Percentiles rank a stretch among this genome's conserved stretches.
Conservation (phyloP, 139 green algal species). For the Parachlorella kessleri region DNA sequence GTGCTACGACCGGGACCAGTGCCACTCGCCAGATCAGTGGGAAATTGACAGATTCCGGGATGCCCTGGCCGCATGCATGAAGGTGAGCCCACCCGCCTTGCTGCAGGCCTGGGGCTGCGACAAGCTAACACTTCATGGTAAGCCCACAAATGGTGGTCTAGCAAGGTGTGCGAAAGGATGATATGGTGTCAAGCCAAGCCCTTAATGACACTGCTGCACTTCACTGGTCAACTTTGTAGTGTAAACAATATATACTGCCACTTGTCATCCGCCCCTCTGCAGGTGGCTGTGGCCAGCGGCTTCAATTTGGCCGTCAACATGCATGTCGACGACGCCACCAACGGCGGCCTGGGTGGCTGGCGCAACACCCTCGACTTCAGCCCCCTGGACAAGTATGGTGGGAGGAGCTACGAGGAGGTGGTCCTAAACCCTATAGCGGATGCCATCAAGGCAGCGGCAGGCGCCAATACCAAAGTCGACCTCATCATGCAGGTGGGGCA, state of each 20-base stretch:
- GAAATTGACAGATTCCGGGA: slow-evolving; percentile 20
- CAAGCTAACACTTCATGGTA: too few relatives aligned
- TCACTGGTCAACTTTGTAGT: too few relatives aligned
- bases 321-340: slow-evolving; percentile 30
- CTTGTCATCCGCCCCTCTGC: not conserved
- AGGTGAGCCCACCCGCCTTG: not conserved
- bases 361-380: slow-evolving; percentile 52
- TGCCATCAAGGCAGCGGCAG: slow-evolving; percentile 18
- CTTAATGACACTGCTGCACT: too few relatives aligned
- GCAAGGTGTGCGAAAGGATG: too few relatives aligned
- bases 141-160: too few relatives aligned
- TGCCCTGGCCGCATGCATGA: slow-evolving; percentile 18
- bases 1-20: slow-evolving; percentile 22
- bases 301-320: slow-evolving; percentile 4
- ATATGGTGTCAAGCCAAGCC: too few relatives aligned
- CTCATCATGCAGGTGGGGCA: slow-evolving; percentile 9
- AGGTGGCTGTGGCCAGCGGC: slow-evolving; percentile 1
- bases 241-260: too few relatives aligned
- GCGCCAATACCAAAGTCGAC: slow-evolving; percentile 19
- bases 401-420: slow-evolving; percentile 43
- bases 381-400: slow-evolving; percentile 38
- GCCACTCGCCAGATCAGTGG: not conserved
- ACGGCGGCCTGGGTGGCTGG: slow-evolving; percentile 43
- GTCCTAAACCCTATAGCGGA: slow-evolving; percentile 46
- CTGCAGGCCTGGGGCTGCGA: too few relatives aligned